These are phyloP conservation scores for Hypoxylon trugodes DNA, from an alignment of 495 filamentous ascomycete genomes.

Conservation along the genomic window DNA sequence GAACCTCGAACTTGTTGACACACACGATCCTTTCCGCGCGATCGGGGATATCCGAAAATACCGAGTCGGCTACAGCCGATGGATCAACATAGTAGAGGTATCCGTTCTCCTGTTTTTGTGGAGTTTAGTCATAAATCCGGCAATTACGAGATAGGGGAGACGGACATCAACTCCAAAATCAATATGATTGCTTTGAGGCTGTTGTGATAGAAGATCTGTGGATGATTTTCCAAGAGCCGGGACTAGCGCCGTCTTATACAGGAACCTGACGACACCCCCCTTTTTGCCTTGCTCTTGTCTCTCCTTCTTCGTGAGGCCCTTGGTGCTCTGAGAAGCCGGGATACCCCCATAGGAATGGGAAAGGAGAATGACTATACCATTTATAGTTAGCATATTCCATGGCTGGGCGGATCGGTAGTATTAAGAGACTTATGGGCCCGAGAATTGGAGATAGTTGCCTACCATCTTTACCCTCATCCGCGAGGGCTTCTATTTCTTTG, in stretches of 20 bases:
- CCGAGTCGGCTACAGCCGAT: not conserved
- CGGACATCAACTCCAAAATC: slow-evolving; percentile 28
- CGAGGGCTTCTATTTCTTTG: slow-evolving; percentile 34
- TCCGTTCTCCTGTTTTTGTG: slow-evolving; percentile 32
- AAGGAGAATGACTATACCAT: slow-evolving; percentile 37
- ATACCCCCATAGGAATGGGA: slow-evolving; percentile 51
- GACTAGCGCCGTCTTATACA: slow-evolving; percentile 49
- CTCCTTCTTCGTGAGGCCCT: slow-evolving; percentile 51
- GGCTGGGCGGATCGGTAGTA: not conserved
- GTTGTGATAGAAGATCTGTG: slow-evolving; percentile 1
- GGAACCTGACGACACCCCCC: slow-evolving; percentile 50
- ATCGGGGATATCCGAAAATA: slow-evolving; percentile 37
- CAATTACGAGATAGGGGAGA: not conserved
- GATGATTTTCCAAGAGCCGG: slow-evolving; percentile 26
- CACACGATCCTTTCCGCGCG: slow-evolving; percentile 7
- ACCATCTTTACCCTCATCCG: slow-evolving; percentile 47
- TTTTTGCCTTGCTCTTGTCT: slow-evolving; percentile 50
- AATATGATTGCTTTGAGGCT: not conserved
- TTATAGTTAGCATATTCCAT: not conserved
- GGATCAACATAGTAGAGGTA: slow-evolving; percentile 31
- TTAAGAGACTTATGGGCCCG: not conserved
- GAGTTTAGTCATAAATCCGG: not conserved
- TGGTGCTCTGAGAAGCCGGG: slow-evolving; percentile 44
- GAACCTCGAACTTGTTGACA: slow-evolving; percentile 22
- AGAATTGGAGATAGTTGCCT: not conserved